Percentiles rank a stretch among this genome's conserved stretches.
These are phyloP conservation scores for Glycyrrhiza uralensis DNA, from an alignment of 306 rosid genomes.

Conservation along the genomic window DNA sequence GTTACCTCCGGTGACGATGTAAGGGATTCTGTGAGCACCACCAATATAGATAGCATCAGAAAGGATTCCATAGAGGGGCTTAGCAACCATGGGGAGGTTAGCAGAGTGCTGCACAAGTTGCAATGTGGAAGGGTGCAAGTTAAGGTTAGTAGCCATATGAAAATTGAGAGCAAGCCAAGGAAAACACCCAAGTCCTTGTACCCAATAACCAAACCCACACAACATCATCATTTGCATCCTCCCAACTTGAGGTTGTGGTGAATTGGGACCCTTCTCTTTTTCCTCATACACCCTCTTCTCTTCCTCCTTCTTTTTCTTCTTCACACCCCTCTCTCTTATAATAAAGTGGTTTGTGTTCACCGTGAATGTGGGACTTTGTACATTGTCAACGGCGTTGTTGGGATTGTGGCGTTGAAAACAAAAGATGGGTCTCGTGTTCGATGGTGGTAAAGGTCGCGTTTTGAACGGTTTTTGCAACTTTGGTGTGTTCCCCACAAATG, in stretches of 20 bases:
- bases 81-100: constrained; percentile 87
- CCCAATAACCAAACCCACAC: constrained; percentile 91
- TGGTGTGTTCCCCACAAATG: constrained; percentile 29
- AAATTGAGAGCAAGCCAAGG: constrained; percentile 89
- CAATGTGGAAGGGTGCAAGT: constrained; percentile 57
- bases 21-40: constrained; percentile 85
- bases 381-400: constrained; percentile 11
- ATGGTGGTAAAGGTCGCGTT: background rate
- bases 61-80: constrained; percentile 75
- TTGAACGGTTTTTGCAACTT: background rate
- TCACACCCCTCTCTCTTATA: background rate
- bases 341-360: constrained; percentile 13
- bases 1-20: constrained; percentile 82
- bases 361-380: constrained; percentile 16
- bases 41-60: constrained; percentile 71
- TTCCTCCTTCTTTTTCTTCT: constrained; percentile 12
- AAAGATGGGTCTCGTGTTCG: background rate
- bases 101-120: constrained; percentile 76
- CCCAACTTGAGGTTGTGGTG: background rate
- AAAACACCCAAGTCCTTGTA: constrained; percentile 88
- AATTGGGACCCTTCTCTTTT: constrained; percentile 15
- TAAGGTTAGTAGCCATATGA: constrained; percentile 71
- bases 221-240: constrained; percentile 44
- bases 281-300: constrained; percentile 21
- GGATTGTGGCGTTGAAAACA: constrained; percentile 37